Evolutionary conservation across 2,329 filamentous ascomycete species (phyloP).

Genomic region (Gnomoniopsis smithogilvyi): DNA sequence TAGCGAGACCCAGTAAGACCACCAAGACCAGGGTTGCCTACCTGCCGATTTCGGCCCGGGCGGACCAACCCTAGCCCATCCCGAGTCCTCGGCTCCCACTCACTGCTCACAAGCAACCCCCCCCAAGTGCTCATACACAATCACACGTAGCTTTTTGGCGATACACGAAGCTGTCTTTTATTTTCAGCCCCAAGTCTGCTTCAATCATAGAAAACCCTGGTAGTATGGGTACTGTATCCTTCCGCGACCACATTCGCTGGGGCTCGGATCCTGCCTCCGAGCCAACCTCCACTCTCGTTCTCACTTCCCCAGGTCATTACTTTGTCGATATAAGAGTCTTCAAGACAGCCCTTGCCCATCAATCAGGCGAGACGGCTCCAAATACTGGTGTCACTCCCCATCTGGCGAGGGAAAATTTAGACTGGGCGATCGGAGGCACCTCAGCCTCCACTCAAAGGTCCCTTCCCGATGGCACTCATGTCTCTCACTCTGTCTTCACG

Average conservation of each 20-base stretch:
- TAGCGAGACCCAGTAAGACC: too few relatives aligned
- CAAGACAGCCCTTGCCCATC: conserved; percentile 1
- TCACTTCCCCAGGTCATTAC: conserved; percentile 53
- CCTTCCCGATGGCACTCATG: conserved; percentile 23
- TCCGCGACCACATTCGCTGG: conserved; percentile 59
- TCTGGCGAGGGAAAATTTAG: conserved; percentile 36
- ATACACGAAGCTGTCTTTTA: background rate
- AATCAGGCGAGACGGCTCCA: background rate
- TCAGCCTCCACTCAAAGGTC: conserved; percentile 35
- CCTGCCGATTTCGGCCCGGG: background rate
- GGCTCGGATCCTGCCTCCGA: conserved; percentile 49
- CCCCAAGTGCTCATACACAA: too few relatives aligned
- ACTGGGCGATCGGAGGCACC: conserved; percentile 64
- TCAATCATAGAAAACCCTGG: background rate
- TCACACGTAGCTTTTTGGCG: too few relatives aligned
- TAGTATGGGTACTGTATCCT: conserved; percentile 49
- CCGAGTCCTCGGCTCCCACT: too few relatives aligned
- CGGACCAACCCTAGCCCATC: too few relatives aligned
- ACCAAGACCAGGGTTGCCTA: too few relatives aligned
- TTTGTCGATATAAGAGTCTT: conserved; percentile 63
- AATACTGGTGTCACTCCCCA: background rate
- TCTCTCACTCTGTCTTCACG: conserved; percentile 43
- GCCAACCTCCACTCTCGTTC: conserved; percentile 61
- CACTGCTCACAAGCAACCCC: too few relatives aligned
- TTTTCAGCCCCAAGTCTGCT: background rate